Percentiles rank a stretch among this genome's conserved stretches.
These are phyloP conservation scores for Lipomyces lipofer DNA, from an alignment of 805 yeast genomes.

Conservation along the genomic window DNA sequence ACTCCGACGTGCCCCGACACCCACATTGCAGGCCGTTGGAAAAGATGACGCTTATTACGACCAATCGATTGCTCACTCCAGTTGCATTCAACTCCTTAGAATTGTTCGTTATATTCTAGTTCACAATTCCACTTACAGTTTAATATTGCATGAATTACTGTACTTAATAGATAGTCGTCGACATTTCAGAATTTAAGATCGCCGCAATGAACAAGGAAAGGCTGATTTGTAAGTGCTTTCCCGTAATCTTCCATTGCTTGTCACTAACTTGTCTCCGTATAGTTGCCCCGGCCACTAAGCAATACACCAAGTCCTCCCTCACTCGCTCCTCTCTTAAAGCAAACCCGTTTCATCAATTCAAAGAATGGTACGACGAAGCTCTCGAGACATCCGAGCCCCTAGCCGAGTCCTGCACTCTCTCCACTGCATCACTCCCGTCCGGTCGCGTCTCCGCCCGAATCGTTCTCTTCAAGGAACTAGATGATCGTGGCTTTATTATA, in stretches of 20 bases:
- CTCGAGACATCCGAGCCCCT: constrained; percentile 54
- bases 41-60: no score
- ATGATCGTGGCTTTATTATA: constrained; percentile 70
- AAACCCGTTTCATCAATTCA: constrained; percentile 77
- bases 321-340: constrained; percentile 52
- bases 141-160: no score
- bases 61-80: no score
- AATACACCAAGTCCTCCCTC: constrained; percentile 69
- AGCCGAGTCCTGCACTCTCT: constrained; percentile 72
- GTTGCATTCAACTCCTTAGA: no score
- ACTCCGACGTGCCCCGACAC: no score
- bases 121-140: no score
- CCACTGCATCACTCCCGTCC: constrained; percentile 83
- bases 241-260: neutral
- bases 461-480: constrained; percentile 87
- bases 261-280: constrained; percentile 5
- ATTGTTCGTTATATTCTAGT: no score
- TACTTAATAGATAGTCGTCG: no score
- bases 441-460: constrained; percentile 88
- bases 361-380: constrained; percentile 83
- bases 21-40: no score
- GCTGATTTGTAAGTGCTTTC: constrained; percentile 25
- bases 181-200: no score
- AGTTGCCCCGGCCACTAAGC: constrained; percentile 46
- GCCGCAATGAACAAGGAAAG: constrained; percentile 29